These are phyloP conservation scores for Eucalyptus paniculata DNA, from an alignment of 345 rosid species.

Conservation along the genomic window DNA sequence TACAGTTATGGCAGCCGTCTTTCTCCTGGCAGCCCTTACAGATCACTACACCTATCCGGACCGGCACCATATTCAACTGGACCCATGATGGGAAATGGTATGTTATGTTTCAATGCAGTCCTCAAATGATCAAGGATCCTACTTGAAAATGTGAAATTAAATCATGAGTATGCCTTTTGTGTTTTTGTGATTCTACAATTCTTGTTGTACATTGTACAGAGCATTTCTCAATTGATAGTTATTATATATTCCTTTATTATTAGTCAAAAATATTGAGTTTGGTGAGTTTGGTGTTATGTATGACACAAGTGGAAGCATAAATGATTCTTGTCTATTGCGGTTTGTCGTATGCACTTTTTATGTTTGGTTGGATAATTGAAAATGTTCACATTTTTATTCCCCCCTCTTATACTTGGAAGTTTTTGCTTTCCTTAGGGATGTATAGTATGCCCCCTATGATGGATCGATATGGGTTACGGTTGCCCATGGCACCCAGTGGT, in stretches of 20 bases:
- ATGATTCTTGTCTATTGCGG: background rate
- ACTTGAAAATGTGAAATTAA: background rate
- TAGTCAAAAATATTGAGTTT: background rate
- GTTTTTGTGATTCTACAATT: background rate
- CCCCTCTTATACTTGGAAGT: background rate
- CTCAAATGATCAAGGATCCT: background rate
- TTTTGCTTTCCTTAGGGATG: constrained; percentile 20
- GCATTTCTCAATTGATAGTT: background rate
- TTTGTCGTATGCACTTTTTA: background rate
- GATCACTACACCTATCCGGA: constrained; percentile 73
- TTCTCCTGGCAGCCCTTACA: constrained; percentile 75
- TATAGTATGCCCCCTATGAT: constrained; percentile 84
- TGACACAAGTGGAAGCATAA: background rate
- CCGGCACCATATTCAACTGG: constrained; percentile 83
- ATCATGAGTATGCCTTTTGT: background rate
- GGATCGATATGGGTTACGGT: constrained; percentile 79
- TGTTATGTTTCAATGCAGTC: background rate
- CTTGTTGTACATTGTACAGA: background rate
- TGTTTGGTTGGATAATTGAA: background rate
- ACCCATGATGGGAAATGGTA: constrained; percentile 84
- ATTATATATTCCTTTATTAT: background rate
- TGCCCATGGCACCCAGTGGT: constrained; percentile 75
- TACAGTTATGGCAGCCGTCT: constrained; percentile 66
- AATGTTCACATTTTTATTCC: background rate
- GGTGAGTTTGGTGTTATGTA: background rate